Evolutionary conservation across 495 filamentous ascomycete species (phyloP).

Genomic region (Hamigera avellanea): DNA sequence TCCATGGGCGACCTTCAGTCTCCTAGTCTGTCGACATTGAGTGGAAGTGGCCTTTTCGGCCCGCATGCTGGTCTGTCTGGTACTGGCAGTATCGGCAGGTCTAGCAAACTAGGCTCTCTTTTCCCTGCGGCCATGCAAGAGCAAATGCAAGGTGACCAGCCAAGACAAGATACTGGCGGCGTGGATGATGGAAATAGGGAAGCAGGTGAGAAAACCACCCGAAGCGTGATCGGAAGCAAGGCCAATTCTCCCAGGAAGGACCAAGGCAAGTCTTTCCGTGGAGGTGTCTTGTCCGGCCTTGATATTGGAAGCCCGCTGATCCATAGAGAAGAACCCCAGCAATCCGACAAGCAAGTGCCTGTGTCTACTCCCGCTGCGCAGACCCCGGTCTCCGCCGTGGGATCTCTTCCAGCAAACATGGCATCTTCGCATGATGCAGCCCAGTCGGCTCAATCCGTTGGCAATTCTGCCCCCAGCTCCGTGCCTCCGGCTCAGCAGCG

Average conservation of each 20-base stretch:
- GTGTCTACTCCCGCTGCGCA: constrained; percentile 27
- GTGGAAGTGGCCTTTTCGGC: constrained; percentile 43
- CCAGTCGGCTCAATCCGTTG: constrained; percentile 14
- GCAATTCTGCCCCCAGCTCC: constrained; percentile 34
- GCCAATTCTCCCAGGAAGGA: too few species aligned
- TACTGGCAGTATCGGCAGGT: constrained; percentile 49
- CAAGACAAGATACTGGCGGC: constrained; percentile 40
- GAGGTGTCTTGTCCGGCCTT: too few species aligned
- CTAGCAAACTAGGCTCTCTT: constrained; percentile 75
- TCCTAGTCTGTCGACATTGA: constrained; percentile 52
- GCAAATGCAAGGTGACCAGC: constrained; percentile 53
- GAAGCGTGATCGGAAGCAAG: background rate
- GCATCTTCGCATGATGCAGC: constrained; percentile 15
- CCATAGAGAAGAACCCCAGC: constrained; percentile 10
- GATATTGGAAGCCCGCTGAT: constrained; percentile 1
- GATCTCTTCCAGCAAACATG: constrained; percentile 26
- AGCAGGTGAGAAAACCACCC: constrained; percentile 7
- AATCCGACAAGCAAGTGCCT: constrained; percentile 17
- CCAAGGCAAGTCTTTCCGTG: too few species aligned
- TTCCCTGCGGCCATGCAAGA: constrained; percentile 84
- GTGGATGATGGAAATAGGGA: constrained; percentile 28
- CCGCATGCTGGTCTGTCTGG: constrained; percentile 33
- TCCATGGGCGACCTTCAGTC: constrained; percentile 64
- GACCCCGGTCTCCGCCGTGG: constrained; percentile 31
- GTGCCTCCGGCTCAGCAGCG: constrained; percentile 63